A percentile compares a stretch with the other conserved stretches of the same genome.
These are phyloP conservation scores for Myriosclerotinia duriaeana DNA, from an alignment of 2,329 filamentous ascomycete species.

Conservation along the genomic window DNA sequence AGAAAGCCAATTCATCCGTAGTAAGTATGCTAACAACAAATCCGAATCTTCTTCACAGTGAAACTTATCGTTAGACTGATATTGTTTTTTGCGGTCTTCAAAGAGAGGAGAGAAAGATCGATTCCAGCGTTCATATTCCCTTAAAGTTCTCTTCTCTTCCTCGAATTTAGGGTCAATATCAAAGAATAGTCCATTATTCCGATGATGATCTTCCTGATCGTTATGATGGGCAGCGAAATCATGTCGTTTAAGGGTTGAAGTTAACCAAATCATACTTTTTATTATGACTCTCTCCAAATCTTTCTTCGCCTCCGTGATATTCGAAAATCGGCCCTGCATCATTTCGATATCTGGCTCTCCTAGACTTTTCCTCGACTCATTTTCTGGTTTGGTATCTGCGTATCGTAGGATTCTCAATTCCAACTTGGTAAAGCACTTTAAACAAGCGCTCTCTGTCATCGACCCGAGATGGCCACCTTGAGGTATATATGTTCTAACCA, in stretches of 20 bases:
- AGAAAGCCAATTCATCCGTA: conserved; percentile 17
- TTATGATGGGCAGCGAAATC: conserved; percentile 26
- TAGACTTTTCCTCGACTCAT: conserved; percentile 6
- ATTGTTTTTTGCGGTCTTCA: conserved; percentile 5
- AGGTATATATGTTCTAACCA: conserved; percentile 5
- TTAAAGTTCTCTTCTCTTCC: conserved; percentile 29
- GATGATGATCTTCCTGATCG: conserved; percentile 13
- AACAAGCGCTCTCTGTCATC: conserved; percentile 5
- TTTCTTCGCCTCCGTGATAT: conserved; percentile 26
- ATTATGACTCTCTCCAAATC: conserved; percentile 31
- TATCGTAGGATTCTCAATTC: conserved; percentile 7
- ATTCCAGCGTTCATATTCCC: conserved; percentile 35
- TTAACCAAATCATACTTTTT: conserved; percentile 35
- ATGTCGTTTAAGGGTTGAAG: conserved; percentile 32
- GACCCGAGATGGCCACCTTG: conserved; percentile 12
- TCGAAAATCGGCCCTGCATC: conserved; percentile 30
- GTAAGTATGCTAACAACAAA: conserved; percentile 12
- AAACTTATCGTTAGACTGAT: conserved; percentile 25
- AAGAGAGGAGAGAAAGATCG: conserved; percentile 30
- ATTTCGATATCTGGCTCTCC: conserved; percentile 30
- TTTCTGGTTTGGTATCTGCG: background rate
- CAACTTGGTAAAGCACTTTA: background rate
- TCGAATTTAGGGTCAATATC: conserved; percentile 33
- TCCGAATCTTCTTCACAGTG: conserved; percentile 9
- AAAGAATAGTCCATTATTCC: conserved; percentile 27